Conservation (phyloP, 2,329 filamentous ascomycete species). For the Immersiporthe knoxdaviesiana region DNA sequence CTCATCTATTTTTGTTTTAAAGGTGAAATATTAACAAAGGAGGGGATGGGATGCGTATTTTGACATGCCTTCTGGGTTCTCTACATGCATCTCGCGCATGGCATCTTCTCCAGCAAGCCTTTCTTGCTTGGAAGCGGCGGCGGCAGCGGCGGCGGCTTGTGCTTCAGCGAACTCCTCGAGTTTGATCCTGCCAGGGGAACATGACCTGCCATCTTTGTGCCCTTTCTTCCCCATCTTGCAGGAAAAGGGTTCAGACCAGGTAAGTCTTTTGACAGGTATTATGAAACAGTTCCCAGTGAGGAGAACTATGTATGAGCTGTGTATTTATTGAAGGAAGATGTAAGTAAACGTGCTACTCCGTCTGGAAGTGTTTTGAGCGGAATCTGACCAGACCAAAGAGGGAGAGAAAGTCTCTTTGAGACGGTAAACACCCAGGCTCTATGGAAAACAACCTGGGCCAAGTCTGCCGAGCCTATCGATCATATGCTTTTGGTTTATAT, state of each 20-base stretch:
- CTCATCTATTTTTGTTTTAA: background rate
- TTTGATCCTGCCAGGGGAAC: background rate
- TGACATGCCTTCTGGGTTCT: background rate
- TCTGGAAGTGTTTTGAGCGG: background rate
- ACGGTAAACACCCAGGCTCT: too few species aligned
- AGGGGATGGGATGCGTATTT: background rate
- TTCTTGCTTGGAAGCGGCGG: background rate
- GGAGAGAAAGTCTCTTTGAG: too few species aligned
- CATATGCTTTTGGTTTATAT: background rate
- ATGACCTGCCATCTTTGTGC: slow-evolving; percentile 3
- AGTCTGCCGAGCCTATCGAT: background rate
- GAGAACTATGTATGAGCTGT: background rate
- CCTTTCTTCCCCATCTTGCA: background rate
- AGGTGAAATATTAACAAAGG: too few species aligned
- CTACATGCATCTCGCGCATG: background rate
- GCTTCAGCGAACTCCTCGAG: background rate
- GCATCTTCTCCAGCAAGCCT: background rate
- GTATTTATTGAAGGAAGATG: background rate
- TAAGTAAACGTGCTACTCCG: background rate
- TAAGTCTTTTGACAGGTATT: background rate
- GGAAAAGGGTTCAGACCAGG: too few species aligned
- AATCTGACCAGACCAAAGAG: background rate
- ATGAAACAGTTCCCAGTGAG: too few species aligned
- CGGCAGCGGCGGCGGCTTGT: background rate
- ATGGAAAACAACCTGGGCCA: background rate